Base-by-base conservation (phyloP, 2,329 filamentous ascomycete species). In the Trichoderma simmonsii region DNA sequence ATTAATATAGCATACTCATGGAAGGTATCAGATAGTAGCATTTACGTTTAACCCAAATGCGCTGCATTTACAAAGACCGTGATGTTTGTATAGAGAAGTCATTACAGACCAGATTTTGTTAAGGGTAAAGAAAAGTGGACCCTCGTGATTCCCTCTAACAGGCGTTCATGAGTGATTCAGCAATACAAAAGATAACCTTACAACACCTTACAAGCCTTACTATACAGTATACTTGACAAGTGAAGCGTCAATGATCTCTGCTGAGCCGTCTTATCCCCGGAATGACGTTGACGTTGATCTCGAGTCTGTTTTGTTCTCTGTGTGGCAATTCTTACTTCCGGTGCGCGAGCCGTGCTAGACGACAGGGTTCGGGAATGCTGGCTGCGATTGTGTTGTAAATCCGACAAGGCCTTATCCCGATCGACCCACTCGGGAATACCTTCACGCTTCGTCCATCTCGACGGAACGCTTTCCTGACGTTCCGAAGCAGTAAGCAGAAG, bases 371-470 rank as follows among this genome's bases (percentile, higher is more conserved):
- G 64, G 63, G 48, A 21, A 28, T 66, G 30, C 30, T 26, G 24
- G 21, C 14, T 15, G 2, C n/a, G 48, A 18, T 9, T 66, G 30
- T n/a, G 14, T 0, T 11, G 26, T 57, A 66, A 26, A 54, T 18
- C 63, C 63, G 63, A 66, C 48, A 51, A 6, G 43, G 65, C 18
- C 21, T 59, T 68, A 68, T 60, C 24, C 64, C 64, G 64, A 67
- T 34, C 43, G 48, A 15, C 63, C 9, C 48, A 66, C 36, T 56
- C 63, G 48, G 63, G n/a, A 6, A 56, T 66, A 56, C n/a, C n/a
- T 1, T 54, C 48, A 14, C 1, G n/a, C 3, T 24, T 24, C 1
- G 48, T 36, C 0, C 32, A 28, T 34, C 21, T 56, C 43, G 9
- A 18, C 21, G 39, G 26, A 43, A 51, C 3, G 3, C 4, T 21